Evolutionary conservation across 2,329 filamentous ascomycete species (phyloP).

Genomic region (Neofusicoccum sp.): DNA sequence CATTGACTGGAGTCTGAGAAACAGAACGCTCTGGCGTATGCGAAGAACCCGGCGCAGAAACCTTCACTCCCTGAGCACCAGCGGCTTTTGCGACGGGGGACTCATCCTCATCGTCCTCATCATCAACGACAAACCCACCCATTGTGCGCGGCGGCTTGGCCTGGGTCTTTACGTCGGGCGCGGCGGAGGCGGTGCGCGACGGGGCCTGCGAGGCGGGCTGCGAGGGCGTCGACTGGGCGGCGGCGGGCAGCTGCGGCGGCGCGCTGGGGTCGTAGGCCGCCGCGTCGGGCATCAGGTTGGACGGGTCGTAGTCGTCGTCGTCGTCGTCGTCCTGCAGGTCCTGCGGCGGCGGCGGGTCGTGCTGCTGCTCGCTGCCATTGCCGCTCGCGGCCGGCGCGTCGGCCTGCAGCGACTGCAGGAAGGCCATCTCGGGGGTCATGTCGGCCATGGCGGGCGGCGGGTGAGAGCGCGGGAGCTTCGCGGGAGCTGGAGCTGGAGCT

Average conservation of each 20-base stretch:
- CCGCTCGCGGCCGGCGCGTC: constrained; percentile 39
- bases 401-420: constrained; percentile 50
- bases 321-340: constrained; percentile 23
- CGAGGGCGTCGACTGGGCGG: constrained; percentile 27
- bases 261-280: constrained; percentile 23
- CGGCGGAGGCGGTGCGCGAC: constrained; percentile 19
- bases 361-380: constrained; percentile 33
- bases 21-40: constrained; percentile 53
- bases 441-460: constrained; percentile 44
- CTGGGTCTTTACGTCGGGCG: constrained; percentile 27
- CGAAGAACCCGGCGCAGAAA: constrained; percentile 48
- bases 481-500: not conserved
- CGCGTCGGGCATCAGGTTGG: constrained; percentile 25
- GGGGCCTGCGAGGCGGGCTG: constrained; percentile 25
- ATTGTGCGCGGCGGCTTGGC: constrained; percentile 50
- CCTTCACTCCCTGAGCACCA: constrained; percentile 48
- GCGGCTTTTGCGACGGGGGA: constrained; percentile 49
- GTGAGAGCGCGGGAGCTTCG: not conserved
- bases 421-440: constrained; percentile 54
- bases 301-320: constrained; percentile 37
- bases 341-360: constrained; percentile 23
- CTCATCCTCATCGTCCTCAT: constrained; percentile 59
- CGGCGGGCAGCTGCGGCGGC: constrained; percentile 19
- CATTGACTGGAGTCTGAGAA: constrained; percentile 57
- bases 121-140: constrained; percentile 63